Base-by-base conservation (phyloP, 2,329 filamentous ascomycete genomes). In the Myriosclerotinia duriaeana region DNA sequence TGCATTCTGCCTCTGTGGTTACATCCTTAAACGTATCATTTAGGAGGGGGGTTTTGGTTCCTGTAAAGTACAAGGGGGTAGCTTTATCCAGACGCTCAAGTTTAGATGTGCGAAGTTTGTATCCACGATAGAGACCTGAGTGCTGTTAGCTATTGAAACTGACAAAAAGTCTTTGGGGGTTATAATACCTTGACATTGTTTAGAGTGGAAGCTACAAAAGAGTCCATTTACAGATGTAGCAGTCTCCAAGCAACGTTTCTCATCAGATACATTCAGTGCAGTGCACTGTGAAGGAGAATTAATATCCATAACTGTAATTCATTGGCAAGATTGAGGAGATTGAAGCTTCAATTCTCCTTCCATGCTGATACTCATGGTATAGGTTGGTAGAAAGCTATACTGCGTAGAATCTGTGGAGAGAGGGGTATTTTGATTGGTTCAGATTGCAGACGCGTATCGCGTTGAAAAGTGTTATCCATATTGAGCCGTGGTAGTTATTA, bases 71-170 rank as follows among this genome's bases (percentile, higher is more conserved):
- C 22, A 70, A 34, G n/a, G 80, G 80, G 3, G 72, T 75, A 42
- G 74, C 68, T 14, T 72, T 72, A 3, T 75, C 68, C 20, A 80
- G 70, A 5, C 67, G 66, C 64, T 84, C 80, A 5, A 83, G 77
- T 56, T 77, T 75, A 11, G 77, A 75, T 71, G 82, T 83, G 53
- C 80, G 79, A 52, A 74, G 77, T 69, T 83, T 83, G 73, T 84
- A 83, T 11, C 81, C 82, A 61, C 77, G 76, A 71, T 83, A 83
- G 5, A 84, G 75, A 69, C 78, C 69, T 70, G 6, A 50, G 17
- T 5, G 8, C 22, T 40, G 38, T 64, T 46, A 53, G 42, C 15
- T 53, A 6, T n/a, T 53, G 11, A n/a, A 34, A 22, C 7, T 17
- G 11, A 7, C 20, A 3, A n/a, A 15, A 40, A 5, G 53, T 38